phyloP scores from a whole-genome alignment of 805 yeast genomes.

The Yarrowia keelungensis region DNA sequence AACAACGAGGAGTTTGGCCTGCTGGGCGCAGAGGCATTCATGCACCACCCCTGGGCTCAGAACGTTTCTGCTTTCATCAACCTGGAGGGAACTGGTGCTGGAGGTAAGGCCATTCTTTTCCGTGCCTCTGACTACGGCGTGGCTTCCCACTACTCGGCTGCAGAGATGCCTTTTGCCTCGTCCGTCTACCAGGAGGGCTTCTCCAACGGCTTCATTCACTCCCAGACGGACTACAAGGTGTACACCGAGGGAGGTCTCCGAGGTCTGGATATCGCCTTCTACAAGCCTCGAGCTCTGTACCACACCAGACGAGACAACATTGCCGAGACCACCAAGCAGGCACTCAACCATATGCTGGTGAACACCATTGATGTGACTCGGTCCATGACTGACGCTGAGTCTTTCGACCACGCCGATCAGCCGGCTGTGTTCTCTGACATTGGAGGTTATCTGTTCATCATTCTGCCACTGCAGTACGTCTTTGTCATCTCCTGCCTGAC shows the following conservation, averaged over 20 bases:
- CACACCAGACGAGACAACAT: slow-evolving; percentile 81
- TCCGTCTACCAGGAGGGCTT: slow-evolving; percentile 88
- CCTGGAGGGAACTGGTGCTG: slow-evolving; percentile 92
- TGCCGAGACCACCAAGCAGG: slow-evolving; percentile 64
- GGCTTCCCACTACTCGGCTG: slow-evolving; percentile 61
- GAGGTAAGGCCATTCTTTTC: slow-evolving; percentile 81
- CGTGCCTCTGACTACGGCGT: slow-evolving; percentile 83
- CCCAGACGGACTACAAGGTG: slow-evolving; percentile 86
- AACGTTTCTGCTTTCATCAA: slow-evolving; percentile 68
- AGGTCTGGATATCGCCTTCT: slow-evolving; percentile 91
- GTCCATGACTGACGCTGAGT: slow-evolving; percentile 54
- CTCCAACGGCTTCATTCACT: slow-evolving; percentile 68
- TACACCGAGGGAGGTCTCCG: slow-evolving; percentile 71
- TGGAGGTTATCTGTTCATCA: slow-evolving; percentile 62
- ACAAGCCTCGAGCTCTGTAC: slow-evolving; percentile 80
- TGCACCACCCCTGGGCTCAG: slow-evolving; percentile 74
- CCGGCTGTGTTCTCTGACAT: slow-evolving; percentile 71
- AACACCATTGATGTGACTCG: slow-evolving; percentile 67
- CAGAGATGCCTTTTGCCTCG: slow-evolving; percentile 71
- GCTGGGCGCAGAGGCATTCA: slow-evolving; percentile 77
- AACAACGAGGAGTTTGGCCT: slow-evolving; percentile 90
- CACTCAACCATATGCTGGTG: slow-evolving; percentile 85
- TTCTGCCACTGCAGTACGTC: slow-evolving; percentile 59
- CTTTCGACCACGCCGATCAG: slow-evolving; percentile 44
- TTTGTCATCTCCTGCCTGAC: slow-evolving; percentile 61